These are phyloP conservation scores for Paecilomyces variotii DNA, from an alignment of 2,329 filamentous ascomycete genomes.

Conservation along the genomic window DNA sequence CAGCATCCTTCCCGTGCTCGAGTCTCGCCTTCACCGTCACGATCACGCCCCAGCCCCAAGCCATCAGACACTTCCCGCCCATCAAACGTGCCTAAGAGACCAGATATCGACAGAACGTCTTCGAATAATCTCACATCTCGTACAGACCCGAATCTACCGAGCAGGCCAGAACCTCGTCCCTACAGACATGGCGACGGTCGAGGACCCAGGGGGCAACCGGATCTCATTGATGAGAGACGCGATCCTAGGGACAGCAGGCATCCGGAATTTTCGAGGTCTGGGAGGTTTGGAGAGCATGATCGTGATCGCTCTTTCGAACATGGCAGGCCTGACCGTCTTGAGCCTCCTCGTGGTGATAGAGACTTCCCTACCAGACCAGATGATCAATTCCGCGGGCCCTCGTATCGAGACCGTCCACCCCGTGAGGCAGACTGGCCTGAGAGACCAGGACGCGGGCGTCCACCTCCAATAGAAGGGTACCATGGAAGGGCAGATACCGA, in stretches of 20 bases:
- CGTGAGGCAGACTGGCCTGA: slow-evolving; percentile 33
- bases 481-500: slow-evolving; percentile 11
- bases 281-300: slow-evolving; percentile 29
- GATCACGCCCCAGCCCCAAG: slow-evolving; percentile 19
- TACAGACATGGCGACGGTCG: slow-evolving; percentile 29
- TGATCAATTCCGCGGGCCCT: slow-evolving; percentile 30
- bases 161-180: slow-evolving; percentile 24
- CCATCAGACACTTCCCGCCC: slow-evolving; percentile 20
- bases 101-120: slow-evolving; percentile 28
- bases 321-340: slow-evolving; percentile 23
- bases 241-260: slow-evolving; percentile 26
- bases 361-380: slow-evolving; percentile 29
- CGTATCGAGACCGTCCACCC: slow-evolving; percentile 26
- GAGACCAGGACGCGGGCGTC: slow-evolving; percentile 24
- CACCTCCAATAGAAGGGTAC: slow-evolving; percentile 20
- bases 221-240: slow-evolving; percentile 30
- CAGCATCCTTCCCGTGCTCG: slow-evolving; percentile 7
- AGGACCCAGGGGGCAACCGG: slow-evolving; percentile 29
- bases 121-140: slow-evolving; percentile 18
- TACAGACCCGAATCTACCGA: slow-evolving; percentile 29
- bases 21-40: slow-evolving; percentile 11
- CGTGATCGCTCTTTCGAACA: slow-evolving; percentile 30
- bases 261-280: slow-evolving; percentile 27
- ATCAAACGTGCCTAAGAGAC: slow-evolving; percentile 28
- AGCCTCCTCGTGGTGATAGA: slow-evolving; percentile 13